Percentiles rank a stretch among this genome's conserved stretches.
phyloP scores from a whole-genome alignment of 2,329 filamentous ascomycete species.

The Epichloe coenophiala region DNA sequence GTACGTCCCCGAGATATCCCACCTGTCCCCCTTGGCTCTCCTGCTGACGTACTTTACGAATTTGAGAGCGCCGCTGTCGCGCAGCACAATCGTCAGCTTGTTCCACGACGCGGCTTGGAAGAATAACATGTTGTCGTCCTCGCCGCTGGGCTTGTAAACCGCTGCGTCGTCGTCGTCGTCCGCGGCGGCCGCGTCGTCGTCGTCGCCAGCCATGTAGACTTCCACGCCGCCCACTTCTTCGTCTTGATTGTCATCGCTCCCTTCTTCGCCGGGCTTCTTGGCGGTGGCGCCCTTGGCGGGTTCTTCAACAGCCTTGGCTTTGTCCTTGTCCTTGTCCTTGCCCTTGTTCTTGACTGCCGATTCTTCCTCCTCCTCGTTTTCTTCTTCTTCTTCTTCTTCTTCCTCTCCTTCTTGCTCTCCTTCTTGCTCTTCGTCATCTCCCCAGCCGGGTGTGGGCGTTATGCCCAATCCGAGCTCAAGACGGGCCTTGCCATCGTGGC shows the following conservation, averaged over 20 bases:
- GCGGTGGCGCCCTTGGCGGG: constrained; percentile 17
- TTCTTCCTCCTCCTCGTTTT: constrained; percentile 20
- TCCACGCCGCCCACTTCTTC: constrained; percentile 63
- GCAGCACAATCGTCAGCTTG: constrained; percentile 75
- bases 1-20: constrained; percentile 75
- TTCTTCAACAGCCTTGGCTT: constrained; percentile 15
- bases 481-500: constrained; percentile 63
- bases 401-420: constrained; percentile 39
- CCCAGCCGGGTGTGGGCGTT: constrained; percentile 79
- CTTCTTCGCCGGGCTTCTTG: constrained; percentile 8
- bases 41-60: constrained; percentile 94
- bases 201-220: constrained; percentile 88
- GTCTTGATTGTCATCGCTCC: constrained; percentile 19
- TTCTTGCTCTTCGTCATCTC: constrained; percentile 44
- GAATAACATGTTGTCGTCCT: constrained; percentile 59
- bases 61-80: constrained; percentile 73
- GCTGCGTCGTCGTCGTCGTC: constrained; percentile 57
- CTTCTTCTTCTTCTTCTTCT: constrained; percentile 35
- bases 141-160: constrained; percentile 67
- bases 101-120: constrained; percentile 66
- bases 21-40: constrained; percentile 68
- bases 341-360: constrained; percentile 16
- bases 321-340: constrained; percentile 16
- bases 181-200: constrained; percentile 34
- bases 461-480: constrained; percentile 80